Evolutionary conservation across 495 filamentous ascomycete genomes (phyloP).

Genomic region (Aspergillus cavernicola): DNA sequence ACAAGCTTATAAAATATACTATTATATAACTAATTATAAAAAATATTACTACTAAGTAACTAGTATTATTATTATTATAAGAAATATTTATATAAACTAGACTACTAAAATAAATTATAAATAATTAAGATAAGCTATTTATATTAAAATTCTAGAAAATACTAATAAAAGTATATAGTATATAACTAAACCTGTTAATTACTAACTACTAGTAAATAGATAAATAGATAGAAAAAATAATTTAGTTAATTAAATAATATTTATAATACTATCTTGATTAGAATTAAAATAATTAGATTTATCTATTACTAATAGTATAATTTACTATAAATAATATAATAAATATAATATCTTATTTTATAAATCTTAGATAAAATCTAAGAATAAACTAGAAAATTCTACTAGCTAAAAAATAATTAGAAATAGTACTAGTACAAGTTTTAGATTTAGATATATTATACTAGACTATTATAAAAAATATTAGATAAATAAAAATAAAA

Average conservation of each 20-base stretch:
- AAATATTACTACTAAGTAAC: neutral
- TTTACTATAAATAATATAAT: slow-evolving; percentile 7
- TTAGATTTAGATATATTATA: neutral
- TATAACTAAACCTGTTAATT: neutral
- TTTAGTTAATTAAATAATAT: slow-evolving; percentile 1
- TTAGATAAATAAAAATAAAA: neutral
- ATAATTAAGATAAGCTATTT: neutral
- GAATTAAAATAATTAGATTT: neutral
- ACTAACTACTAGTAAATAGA: slow-evolving; percentile 3
- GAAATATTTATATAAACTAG: neutral
- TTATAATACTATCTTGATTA: slow-evolving; percentile 4
- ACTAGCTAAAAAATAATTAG: neutral
- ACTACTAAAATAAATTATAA: slow-evolving; percentile 2
- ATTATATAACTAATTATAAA: neutral
- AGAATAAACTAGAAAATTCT: neutral
- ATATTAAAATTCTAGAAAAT: neutral
- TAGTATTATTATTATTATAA: neutral
- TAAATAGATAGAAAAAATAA: slow-evolving; percentile 1
- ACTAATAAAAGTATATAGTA: neutral
- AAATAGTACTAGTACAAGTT: slow-evolving; percentile 2
- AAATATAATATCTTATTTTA: slow-evolving; percentile 3
- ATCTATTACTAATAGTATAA: neutral
- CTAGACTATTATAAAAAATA: neutral
- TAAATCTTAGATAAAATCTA: slow-evolving; percentile 1
- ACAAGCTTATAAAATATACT: slow-evolving; percentile 8